Conservation (phyloP, 1,284 basidiomycete genomes). For the Leucoagaricus sp. region DNA sequence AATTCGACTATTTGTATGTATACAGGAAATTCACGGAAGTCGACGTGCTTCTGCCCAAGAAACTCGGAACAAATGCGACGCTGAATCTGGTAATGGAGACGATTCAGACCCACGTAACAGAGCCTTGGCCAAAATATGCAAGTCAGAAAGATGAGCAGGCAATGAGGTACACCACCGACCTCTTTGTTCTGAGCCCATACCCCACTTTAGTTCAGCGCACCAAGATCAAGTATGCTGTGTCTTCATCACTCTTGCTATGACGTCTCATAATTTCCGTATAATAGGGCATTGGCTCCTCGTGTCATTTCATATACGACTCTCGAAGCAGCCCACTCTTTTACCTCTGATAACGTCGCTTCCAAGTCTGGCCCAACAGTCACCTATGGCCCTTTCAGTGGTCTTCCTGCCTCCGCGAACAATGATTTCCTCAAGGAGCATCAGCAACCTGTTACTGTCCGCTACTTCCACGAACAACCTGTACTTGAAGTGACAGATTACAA, state of each 20-base stretch:
- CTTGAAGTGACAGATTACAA: slow-evolving; percentile 74
- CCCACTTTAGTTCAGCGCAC: slow-evolving; percentile 79
- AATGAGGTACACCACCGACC: slow-evolving; percentile 75
- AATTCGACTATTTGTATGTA: slow-evolving; percentile 1
- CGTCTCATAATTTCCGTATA: slow-evolving; percentile 11
- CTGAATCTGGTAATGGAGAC: slow-evolving; percentile 78
- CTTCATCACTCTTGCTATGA: slow-evolving; percentile 1
- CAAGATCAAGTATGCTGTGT: slow-evolving; percentile 71
- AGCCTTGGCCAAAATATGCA: slow-evolving; percentile 75
- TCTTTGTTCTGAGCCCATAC: slow-evolving; percentile 84
- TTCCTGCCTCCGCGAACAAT: slow-evolving; percentile 60
- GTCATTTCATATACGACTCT: slow-evolving; percentile 73
- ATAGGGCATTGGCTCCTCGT: slow-evolving; percentile 66
- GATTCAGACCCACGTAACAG: slow-evolving; percentile 73
- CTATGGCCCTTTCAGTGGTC: slow-evolving; percentile 83
- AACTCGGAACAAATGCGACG: slow-evolving; percentile 48
- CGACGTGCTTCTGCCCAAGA: slow-evolving; percentile 45
- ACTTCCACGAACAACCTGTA: slow-evolving; percentile 79
- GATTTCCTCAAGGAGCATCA: slow-evolving; percentile 65
- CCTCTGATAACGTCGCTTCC: slow-evolving; percentile 58
- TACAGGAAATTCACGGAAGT: slow-evolving; percentile 44
- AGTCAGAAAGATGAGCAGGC: slow-evolving; percentile 81
- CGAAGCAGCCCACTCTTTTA: slow-evolving; percentile 54
- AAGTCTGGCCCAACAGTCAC: slow-evolving; percentile 83
- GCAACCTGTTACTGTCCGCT: slow-evolving; percentile 76